These are phyloP conservation scores for Thielaviopsis cerberus DNA, from an alignment of 2,329 filamentous ascomycete species.

Conservation along the genomic window DNA sequence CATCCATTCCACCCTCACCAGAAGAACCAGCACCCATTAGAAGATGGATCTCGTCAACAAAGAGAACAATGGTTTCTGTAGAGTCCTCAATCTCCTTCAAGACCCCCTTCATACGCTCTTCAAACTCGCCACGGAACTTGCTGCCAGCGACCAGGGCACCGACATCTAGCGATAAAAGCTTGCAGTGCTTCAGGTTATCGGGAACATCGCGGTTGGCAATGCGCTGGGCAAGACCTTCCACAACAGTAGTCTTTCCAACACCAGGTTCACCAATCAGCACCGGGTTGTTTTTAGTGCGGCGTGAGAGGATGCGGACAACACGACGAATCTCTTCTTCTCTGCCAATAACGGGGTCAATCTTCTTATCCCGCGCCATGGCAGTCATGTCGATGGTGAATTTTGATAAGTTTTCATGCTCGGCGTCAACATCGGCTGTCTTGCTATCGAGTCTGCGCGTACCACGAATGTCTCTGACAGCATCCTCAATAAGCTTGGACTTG, in stretches of 20 bases:
- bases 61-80: constrained; percentile 92
- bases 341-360: constrained; percentile 93
- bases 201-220: constrained; percentile 96
- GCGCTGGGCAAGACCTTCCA: constrained; percentile 83
- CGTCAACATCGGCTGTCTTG: constrained; percentile 82
- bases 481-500: constrained; percentile 75
- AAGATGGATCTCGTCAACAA: constrained; percentile 96
- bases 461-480: constrained; percentile 77
- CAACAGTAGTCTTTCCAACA: constrained; percentile 95
- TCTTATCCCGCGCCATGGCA: constrained; percentile 83
- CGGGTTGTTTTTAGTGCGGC: constrained; percentile 95
- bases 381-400: constrained; percentile 99
- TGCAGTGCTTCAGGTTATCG: constrained; percentile 84
- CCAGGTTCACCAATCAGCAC: constrained; percentile 94
- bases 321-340: constrained; percentile 88
- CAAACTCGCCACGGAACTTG: constrained; percentile 97
- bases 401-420: constrained; percentile 85
- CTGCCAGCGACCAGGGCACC: constrained; percentile 88
- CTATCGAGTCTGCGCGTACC: constrained; percentile 88
- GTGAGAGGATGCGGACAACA: constrained; percentile 76
- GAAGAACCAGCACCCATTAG: constrained; percentile 93
- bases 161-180: constrained; percentile 83
- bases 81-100: constrained; percentile 90
- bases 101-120: constrained; percentile 98
- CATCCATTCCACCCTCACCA: constrained; percentile 96